Base-by-base conservation (phyloP, 2,329 filamentous ascomycete genomes). In the Escovopsis weberi region DNA sequence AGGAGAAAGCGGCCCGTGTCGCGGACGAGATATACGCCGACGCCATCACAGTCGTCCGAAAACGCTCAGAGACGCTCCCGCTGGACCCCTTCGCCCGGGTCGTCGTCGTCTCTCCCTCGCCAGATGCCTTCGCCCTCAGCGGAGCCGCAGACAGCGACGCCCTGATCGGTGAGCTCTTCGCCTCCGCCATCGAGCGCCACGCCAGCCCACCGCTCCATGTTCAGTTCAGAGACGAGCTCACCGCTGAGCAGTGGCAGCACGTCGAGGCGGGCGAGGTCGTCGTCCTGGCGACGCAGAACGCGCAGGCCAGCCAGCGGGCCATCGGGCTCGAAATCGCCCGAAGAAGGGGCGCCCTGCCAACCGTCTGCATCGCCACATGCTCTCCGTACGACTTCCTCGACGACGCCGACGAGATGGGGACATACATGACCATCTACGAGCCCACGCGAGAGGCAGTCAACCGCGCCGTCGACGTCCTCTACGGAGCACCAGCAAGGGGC, bases 381-480 rank as follows among this genome's bases (percentile, higher is more conserved):
- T 49, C 47, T 4, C 53, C 53, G 4, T 55, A 55, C 34, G 53
- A 55, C 28, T 54, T 55, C 23, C 12, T 55, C 11, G 49, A 55
- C 10, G 47, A 50, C 11, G 3, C 3, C 4, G 7, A 7, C 11
- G 43, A 50, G 12, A 43, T 54, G 6, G 36, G 42, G 42, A 54
- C 51, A 3, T 52, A 52, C 32, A 34, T 54, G 37, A 49, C 48
- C 3, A 48, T 54, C 18, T 55, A 55, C 39, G 53, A 55, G 43
- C 53, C 53, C 6, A 55, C 53, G 3, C 42, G 50, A 10, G 53
- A 55, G 18, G 53, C 53, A 1, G 54, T 55, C 37, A 38, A 43
- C 8, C 41, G 51, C 1, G 52, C 47, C 1, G 45, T 48, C 3
- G 46, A 52, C 30, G 38, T 55, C 6, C 30, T 55, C 1, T 54